Percentiles rank a stretch among this genome's conserved stretches.
phyloP scores from a whole-genome alignment of 1,284 basidiomycete genomes.

The Bondarzewia mesenterica region DNA sequence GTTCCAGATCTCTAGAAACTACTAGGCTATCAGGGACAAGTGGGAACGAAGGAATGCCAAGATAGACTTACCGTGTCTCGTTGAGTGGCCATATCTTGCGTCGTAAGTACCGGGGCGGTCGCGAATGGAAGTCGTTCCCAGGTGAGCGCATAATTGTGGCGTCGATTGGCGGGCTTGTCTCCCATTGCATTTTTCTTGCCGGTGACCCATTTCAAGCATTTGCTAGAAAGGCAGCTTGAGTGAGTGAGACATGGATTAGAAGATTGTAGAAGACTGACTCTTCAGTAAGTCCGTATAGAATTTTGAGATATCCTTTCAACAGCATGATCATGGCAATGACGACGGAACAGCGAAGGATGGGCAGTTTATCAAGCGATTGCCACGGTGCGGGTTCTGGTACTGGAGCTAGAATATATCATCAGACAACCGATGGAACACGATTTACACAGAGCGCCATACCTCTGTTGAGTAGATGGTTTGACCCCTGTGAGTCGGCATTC shows the following conservation, averaged over 20 bases:
- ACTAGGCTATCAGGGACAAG: neutral
- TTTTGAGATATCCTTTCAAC: constrained; percentile 78
- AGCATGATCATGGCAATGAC: constrained; percentile 77
- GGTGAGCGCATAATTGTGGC: constrained; percentile 51
- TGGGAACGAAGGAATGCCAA: constrained; percentile 4
- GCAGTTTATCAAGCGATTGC: constrained; percentile 26
- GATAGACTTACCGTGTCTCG: constrained; percentile 40
- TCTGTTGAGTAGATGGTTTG: constrained; percentile 2
- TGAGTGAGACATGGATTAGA: constrained; percentile 3
- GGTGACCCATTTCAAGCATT: constrained; percentile 77
- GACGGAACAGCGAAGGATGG: constrained; percentile 57
- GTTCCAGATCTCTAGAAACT: constrained; percentile 78
- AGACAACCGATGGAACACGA: neutral
- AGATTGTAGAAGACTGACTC: constrained; percentile 57
- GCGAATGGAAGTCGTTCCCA: constrained; percentile 72
- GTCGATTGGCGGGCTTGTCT: constrained; percentile 68
- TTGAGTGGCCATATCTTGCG: constrained; percentile 50
- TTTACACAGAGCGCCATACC: neutral
- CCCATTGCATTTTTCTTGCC: constrained; percentile 84
- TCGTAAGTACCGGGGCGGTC: constrained; percentile 44
- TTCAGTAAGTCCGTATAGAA: constrained; percentile 76
- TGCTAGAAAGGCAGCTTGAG: constrained; percentile 37
- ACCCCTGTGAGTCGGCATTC: neutral
- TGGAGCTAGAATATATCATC: no score
- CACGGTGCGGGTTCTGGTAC: constrained; percentile 5